phyloP scores from a whole-genome alignment of 257 asterid genomes.

The Capsicum pubescens region DNA sequence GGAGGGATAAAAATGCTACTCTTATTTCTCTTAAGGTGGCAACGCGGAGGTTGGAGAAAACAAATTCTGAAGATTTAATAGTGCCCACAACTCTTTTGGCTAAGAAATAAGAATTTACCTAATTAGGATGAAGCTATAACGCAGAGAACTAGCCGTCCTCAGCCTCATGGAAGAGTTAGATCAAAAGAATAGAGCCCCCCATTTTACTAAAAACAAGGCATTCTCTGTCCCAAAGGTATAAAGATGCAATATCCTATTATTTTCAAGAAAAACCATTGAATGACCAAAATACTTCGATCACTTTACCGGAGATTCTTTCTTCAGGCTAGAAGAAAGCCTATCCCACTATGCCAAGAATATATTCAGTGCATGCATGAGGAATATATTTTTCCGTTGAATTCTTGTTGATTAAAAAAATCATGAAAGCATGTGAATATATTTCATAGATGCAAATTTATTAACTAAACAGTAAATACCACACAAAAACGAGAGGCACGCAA shows the following conservation, averaged over 20 bases:
- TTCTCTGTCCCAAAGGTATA: neutral
- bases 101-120: neutral
- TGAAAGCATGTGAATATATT: slow-evolving; percentile 7
- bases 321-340: slow-evolving; percentile 15
- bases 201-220: slow-evolving; percentile 15
- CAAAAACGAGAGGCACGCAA: neutral
- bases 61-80: neutral
- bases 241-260: slow-evolving; percentile 7
- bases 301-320: slow-evolving; percentile 22
- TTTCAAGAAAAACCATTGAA: slow-evolving; percentile 1
- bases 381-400: neutral
- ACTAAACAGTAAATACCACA: neutral
- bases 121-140: slow-evolving; percentile 19
- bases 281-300: slow-evolving; percentile 27
- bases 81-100: neutral
- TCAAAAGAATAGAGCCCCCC: slow-evolving; percentile 16
- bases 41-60: neutral
- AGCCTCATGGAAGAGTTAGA: slow-evolving; percentile 1
- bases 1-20: slow-evolving; percentile 12
- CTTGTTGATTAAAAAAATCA: neutral
- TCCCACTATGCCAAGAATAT: neutral
- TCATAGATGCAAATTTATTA: slow-evolving; percentile 13
- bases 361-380: slow-evolving; percentile 20
- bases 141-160: slow-evolving; percentile 5
- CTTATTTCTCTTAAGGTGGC: slow-evolving; percentile 17